phyloP scores from a whole-genome alignment of 1,284 basidiomycete species.

The Ceratobasidium sp. region DNA sequence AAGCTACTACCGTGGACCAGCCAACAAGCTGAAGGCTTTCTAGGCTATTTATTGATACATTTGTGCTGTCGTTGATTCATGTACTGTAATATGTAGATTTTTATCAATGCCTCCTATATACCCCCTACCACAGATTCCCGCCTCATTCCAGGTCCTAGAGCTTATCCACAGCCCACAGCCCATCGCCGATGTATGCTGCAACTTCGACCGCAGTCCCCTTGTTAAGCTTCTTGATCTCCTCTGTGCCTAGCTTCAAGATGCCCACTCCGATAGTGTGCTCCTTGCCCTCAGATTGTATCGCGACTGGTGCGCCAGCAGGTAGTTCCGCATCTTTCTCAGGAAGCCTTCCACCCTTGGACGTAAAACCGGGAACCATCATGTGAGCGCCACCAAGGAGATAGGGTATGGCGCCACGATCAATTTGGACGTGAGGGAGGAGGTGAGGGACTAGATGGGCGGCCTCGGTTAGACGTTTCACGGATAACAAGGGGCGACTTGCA shows the following conservation, averaged over 20 bases:
- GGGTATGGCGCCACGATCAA: slow-evolving; percentile 98
- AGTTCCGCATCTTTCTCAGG: slow-evolving; percentile 79
- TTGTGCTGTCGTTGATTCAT: not conserved
- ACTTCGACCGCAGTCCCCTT: slow-evolving; percentile 94
- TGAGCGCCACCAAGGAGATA: slow-evolving; percentile 93
- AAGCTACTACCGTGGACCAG: slow-evolving; percentile 22
- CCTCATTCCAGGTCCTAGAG: slow-evolving; percentile 59
- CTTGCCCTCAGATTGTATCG: slow-evolving; percentile 96
- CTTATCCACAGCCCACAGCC: slow-evolving; percentile 83
- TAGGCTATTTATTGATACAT: not conserved
- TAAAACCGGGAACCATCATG: slow-evolving; percentile 98
- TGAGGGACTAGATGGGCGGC: slow-evolving; percentile 75
- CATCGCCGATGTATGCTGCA: slow-evolving; percentile 87
- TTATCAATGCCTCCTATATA: not conserved
- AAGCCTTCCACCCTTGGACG: slow-evolving; percentile 89
- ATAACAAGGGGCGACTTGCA: slow-evolving; percentile 65
- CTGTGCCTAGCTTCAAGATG: slow-evolving; percentile 81
- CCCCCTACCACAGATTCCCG: not conserved
- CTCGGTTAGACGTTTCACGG: slow-evolving; percentile 7
- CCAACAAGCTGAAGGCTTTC: slow-evolving; percentile 33
- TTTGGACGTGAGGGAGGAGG: slow-evolving; percentile 86
- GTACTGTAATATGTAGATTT: slow-evolving; percentile 29
- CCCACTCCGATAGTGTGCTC: slow-evolving; percentile 92
- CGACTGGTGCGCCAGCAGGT: slow-evolving; percentile 78
- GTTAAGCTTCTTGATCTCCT: slow-evolving; percentile 89